Base-by-base conservation (phyloP, 768 basidiomycete species). In the Pisolithus albus region DNA sequence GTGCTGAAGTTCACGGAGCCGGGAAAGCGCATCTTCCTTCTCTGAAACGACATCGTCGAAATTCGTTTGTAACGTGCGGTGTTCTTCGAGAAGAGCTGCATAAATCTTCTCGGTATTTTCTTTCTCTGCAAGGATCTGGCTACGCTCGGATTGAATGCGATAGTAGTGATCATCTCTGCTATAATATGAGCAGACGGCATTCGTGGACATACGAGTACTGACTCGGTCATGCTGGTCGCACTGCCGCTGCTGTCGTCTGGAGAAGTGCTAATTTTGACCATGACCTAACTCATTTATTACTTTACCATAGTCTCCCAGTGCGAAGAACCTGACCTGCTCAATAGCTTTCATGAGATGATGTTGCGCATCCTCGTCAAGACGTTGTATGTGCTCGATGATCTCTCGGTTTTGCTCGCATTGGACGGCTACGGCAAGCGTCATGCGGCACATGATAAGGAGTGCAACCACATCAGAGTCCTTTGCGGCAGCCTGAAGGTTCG, bases 321-420 rank as follows among this genome's bases (percentile, higher is more conserved):
- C n/a, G 42, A 18, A 54, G 50, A 26, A 36, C 66, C 78, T 49
- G 52, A 90, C 92, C 76, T 90, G 87, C 68, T 96, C 93, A 53
- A 96, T 95, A 38, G 90, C 88, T 68, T 80, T 86, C 94, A 96
- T 97, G 49, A 96, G 72, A 61, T 82, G 76, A 64, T 92, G 88
- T 70, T 96, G 93, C 62, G 92, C 84, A 16, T 71, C 76, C 67
- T 95, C 88, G 54, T 80, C 85, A 55, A 96, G 67, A 2, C 79
- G 77, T 61, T 94, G 92, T 34, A 97, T 97, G 69, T 82, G 87
- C 64, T 82, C 84, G 54, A 97, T 92, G 57, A 94, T 86, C 56
- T 84, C 81, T 71, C 91, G 83, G 61, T 94, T 94, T 65, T 80
- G 80, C 64, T 88, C 86, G 61, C 88, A 92, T 68, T 94, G 91